Base-by-base conservation (phyloP, 139 green algal species). In the Chlorella sp. region DNA sequence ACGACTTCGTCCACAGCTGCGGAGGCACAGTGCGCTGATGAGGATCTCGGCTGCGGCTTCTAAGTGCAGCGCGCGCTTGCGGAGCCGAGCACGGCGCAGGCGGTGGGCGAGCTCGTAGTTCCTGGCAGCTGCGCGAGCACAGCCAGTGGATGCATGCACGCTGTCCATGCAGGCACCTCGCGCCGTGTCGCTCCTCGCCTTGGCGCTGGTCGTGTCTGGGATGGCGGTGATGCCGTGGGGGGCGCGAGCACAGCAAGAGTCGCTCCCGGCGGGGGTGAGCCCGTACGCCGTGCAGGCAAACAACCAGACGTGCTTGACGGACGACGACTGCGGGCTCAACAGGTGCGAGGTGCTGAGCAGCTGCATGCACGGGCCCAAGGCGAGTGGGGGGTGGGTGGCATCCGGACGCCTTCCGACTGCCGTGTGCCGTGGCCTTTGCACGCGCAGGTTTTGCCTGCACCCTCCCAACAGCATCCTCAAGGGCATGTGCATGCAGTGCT, bases 401-500 rank as follows among this genome's bases (percentile, higher is more conserved):
- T 10, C 24, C 20, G 55, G 14, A 30, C 22, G 4, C 20, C 14
- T 64, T 31, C 4, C 55, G 17, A 64, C 22, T 64, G 27, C 22
- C 55, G 27, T 4, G 20, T 31, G 55, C 55, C 20, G 55, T 30
- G 27, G 17, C 4, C 22, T 20, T 20, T 64, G 55, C 55, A 64
- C 4, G 22, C 61, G 3, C 23, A 76, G 71, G 61, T 76, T 65
- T 51, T 76, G 71, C 71, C n/a, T 36, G 31, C n/a, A 22, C 34
- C 71, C 71, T n/a, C 60, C 61, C 2, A 30, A 14, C 10, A 70
- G 3, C 35, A 29, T 27, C 22, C 20, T 63, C 2, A 20, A 14
- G 22, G 60, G 71, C 30, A 49, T 4, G 10, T 83, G 77, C 72
- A 23, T 49, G 6, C 34, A 59, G 26, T 83, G 77, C 36, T 83